A percentile compares a stretch with the other conserved stretches of the same genome.
phyloP scores from a whole-genome alignment of 495 filamentous ascomycete genomes.

The Cairneyella variabilis region DNA sequence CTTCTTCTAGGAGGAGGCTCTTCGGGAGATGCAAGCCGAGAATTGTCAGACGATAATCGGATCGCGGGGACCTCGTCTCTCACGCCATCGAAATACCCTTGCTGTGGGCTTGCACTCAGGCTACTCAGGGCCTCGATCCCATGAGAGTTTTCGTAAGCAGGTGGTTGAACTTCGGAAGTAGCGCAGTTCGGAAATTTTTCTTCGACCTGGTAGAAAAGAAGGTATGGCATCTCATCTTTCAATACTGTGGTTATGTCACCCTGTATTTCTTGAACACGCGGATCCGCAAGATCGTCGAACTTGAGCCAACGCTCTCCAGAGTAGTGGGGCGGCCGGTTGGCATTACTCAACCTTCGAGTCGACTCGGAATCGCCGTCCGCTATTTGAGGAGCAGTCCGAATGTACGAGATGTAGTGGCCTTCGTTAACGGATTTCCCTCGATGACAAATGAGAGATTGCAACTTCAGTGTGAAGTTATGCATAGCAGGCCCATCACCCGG shows the following conservation, averaged over 20 bases:
- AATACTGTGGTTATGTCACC: slow-evolving; percentile 63
- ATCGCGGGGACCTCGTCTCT: slow-evolving; percentile 15
- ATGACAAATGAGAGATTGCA: slow-evolving; percentile 90
- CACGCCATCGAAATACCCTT: slow-evolving; percentile 31
- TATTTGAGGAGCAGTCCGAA: slow-evolving; percentile 60
- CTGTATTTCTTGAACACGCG: slow-evolving; percentile 71
- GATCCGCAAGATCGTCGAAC: slow-evolving; percentile 77
- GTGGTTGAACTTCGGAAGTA: slow-evolving; percentile 11
- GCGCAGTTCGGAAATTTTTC: slow-evolving; percentile 47
- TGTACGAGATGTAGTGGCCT: slow-evolving; percentile 86
- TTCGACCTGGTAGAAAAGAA: slow-evolving; percentile 91
- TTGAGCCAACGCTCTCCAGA: slow-evolving; percentile 76
- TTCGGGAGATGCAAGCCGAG: slow-evolving; percentile 22
- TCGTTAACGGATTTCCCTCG: slow-evolving; percentile 83
- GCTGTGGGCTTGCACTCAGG: slow-evolving; percentile 31
- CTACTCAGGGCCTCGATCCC: slow-evolving; percentile 31
- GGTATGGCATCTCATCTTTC: slow-evolving; percentile 83
- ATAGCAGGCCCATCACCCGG: slow-evolving; percentile 53
- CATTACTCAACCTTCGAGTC: slow-evolving; percentile 47
- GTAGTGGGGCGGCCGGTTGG: slow-evolving; percentile 44
- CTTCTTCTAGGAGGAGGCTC: no score
- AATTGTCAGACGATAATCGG: slow-evolving; percentile 28
- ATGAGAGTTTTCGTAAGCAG: slow-evolving; percentile 40
- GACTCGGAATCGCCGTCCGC: slow-evolving; percentile 46
- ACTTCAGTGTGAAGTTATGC: slow-evolving; percentile 80